Base-by-base conservation (phyloP, 345 rosid species). In the Turnera subulata region DNA sequence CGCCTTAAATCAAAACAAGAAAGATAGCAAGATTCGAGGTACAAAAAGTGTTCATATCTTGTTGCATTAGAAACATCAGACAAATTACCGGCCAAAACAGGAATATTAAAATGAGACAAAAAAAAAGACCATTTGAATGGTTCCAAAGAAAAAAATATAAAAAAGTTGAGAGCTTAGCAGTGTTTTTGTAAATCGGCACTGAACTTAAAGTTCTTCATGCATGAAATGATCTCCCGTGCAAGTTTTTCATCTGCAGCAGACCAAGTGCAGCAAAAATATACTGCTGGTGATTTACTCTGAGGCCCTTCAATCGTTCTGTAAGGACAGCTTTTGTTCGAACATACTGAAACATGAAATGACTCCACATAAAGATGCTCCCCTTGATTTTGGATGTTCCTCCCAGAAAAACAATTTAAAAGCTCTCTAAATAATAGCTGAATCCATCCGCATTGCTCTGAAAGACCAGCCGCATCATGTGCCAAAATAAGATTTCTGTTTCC, bases 211-310 rank as follows among this genome's bases (percentile, higher is more conserved):
- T 50, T 48, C 70, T 80, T 51, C 68, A 80, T 65, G 22, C 65
- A 14, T 9, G 83, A 75, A 52, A 92, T 78, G 43, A 87, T 73
- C 70, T 74, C 75, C 97, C 89, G 70, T 1, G 85, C 97, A 64
- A 87, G 81, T 59, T 82, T 77, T 69, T 79, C 79, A 49, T 93
- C 99, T 58, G 71, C 60, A 6, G 46, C 68, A 26, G 81, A 82
- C 99, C 97, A 93, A 37, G 53, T 64, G 65, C 97, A 93, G 70
- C 97, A 93, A 53, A 82, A 76, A 69, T 68, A 89, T 54, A 74
- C 52, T 8, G 68, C n/a, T 25, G 21, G 55, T 0, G 64, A 38
- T 50, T 40, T 45, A 42, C 51, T 58, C 23, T 19, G 69, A 58
- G 49, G 22, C 25, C 37, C 19, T 14, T 55, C 61, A 8, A 37